Evolutionary conservation across 179 eudicot genomes (phyloP).

Genomic region (Nepenthes alata): DNA sequence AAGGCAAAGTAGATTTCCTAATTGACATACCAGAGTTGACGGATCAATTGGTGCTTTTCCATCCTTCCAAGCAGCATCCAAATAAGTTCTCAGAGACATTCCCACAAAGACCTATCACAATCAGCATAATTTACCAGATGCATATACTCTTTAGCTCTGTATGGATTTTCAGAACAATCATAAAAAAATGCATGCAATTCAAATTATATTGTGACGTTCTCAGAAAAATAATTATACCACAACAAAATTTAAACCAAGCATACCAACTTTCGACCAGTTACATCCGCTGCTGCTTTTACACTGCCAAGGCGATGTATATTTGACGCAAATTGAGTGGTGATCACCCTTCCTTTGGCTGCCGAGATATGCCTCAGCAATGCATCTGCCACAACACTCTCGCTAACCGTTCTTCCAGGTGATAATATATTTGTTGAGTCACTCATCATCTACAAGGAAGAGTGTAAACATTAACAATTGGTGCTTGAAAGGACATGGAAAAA

Average conservation of each 20-base stretch:
- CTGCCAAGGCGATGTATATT: constrained; percentile 98
- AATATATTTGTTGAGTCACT: constrained; percentile 93
- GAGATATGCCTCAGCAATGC: constrained; percentile 67
- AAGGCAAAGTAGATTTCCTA: constrained; percentile 2
- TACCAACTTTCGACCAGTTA: constrained; percentile 94
- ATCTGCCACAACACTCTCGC: constrained; percentile 91
- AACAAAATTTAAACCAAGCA: constrained; percentile 12
- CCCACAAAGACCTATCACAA: constrained; percentile 75
- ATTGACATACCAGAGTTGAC: constrained; percentile 63
- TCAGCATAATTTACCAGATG: not conserved
- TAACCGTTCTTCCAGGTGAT: constrained; percentile 90
- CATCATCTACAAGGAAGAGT: constrained; percentile 64
- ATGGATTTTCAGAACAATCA: not conserved
- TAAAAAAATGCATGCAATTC: not conserved
- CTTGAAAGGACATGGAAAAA: not conserved
- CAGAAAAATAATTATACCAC: constrained; percentile 3
- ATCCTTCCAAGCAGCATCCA: constrained; percentile 98
- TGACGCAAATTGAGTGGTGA: constrained; percentile 94
- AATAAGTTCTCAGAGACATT: constrained; percentile 84
- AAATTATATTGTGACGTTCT: too few species aligned
- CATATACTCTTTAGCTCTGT: not conserved
- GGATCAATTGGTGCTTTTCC: constrained; percentile 97
- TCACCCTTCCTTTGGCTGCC: constrained; percentile 77
- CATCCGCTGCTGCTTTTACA: constrained; percentile 96
- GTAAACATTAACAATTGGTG: constrained; percentile 4